Conservation (phyloP, 352 stramenopile species). For the Sclerospora graminicola region DNA sequence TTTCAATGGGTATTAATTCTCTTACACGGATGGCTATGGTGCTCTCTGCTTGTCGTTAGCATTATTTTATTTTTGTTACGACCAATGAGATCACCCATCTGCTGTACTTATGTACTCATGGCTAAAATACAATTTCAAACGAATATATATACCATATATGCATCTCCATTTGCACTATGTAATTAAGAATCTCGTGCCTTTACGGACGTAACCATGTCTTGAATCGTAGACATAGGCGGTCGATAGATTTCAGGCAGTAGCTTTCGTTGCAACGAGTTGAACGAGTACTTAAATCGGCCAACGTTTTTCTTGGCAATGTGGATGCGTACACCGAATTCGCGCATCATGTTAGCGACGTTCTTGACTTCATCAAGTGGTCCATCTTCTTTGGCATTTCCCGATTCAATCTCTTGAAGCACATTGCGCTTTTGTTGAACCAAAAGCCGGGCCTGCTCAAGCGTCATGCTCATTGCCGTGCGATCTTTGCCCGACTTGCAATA, state of each 20-base stretch:
- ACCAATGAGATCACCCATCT: slow-evolving; percentile 1
- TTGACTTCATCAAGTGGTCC: slow-evolving; percentile 71
- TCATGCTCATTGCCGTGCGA: slow-evolving; percentile 95
- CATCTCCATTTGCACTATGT: neutral
- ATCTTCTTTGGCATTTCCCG: slow-evolving; percentile 26
- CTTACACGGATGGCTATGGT: neutral
- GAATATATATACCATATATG: slow-evolving; percentile 18
- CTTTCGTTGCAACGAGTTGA: slow-evolving; percentile 94
- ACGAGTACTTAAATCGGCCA: slow-evolving; percentile 93
- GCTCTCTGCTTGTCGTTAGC: slow-evolving; percentile 2
- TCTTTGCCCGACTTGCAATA: slow-evolving; percentile 99
- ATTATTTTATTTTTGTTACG: neutral
- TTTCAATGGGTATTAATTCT: slow-evolving; percentile 13
- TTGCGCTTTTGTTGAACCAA: slow-evolving; percentile 66
- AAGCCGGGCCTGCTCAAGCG: slow-evolving; percentile 90
- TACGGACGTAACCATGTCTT: slow-evolving; percentile 88
- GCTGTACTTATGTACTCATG: slow-evolving; percentile 7
- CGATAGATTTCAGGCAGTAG: slow-evolving; percentile 91
- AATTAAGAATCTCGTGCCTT: slow-evolving; percentile 77
- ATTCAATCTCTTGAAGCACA: slow-evolving; percentile 64
- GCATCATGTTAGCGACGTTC: slow-evolving; percentile 78
- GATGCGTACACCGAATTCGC: slow-evolving; percentile 89
- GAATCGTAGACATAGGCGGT: slow-evolving; percentile 82
- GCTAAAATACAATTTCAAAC: slow-evolving; percentile 26
- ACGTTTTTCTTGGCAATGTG: slow-evolving; percentile 97